A percentile compares a stretch with the other conserved stretches of the same genome.
Evolutionary conservation across 768 basidiomycete species (phyloP).

Genomic region (Trametes punicea): DNA sequence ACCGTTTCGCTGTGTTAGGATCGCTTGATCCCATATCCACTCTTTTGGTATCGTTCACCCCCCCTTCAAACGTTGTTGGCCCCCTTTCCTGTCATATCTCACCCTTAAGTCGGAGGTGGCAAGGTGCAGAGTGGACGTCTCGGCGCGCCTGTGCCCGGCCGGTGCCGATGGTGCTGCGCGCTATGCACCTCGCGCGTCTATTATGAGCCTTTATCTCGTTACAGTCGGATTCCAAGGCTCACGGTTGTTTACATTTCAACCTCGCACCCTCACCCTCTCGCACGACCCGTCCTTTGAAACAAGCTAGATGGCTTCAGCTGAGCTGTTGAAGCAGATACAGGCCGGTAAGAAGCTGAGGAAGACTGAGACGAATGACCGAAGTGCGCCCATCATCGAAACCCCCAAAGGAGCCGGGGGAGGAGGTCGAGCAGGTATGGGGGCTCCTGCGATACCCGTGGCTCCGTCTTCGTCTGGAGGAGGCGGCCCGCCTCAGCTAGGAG

Average conservation of each 20-base stretch:
- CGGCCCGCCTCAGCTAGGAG: constrained; percentile 77
- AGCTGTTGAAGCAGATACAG: constrained; percentile 79
- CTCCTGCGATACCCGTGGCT: constrained; percentile 23
- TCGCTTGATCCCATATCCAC: too few species aligned
- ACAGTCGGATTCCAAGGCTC: background rate
- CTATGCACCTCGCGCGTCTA: too few species aligned
- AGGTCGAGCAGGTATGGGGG: constrained; percentile 34
- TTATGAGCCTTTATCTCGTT: too few species aligned
- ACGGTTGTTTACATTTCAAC: background rate
- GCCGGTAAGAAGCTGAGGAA: constrained; percentile 82
- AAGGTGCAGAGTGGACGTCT: too few species aligned
- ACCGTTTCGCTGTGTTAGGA: too few species aligned
- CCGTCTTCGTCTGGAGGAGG: constrained; percentile 33
- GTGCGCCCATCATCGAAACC: constrained; percentile 57
- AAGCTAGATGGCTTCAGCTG: constrained; percentile 62
- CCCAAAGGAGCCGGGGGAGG: constrained; percentile 35
- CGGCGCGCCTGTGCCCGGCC: too few species aligned
- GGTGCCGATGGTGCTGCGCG: too few species aligned
- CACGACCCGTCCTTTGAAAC: background rate
- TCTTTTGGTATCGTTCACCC: too few species aligned
- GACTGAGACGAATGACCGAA: constrained; percentile 77
- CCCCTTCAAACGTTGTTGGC: too few species aligned
- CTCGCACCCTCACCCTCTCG: background rate
- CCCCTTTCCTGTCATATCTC: too few species aligned
- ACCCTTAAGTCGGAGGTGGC: too few species aligned